Base-by-base conservation (phyloP, 2,329 filamentous ascomycete species). In the Aspergillus sp. region DNA sequence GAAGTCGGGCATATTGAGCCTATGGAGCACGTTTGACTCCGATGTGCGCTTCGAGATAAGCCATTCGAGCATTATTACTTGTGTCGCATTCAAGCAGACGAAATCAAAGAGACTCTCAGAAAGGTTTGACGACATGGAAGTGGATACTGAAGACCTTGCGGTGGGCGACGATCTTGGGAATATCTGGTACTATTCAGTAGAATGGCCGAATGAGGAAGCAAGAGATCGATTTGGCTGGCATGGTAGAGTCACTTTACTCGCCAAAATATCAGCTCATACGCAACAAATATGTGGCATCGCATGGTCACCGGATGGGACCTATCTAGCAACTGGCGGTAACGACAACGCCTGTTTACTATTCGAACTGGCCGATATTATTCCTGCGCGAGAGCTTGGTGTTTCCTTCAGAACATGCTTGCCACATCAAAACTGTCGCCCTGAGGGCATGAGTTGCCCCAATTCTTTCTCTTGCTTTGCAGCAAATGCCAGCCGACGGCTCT, bases 221-320 rank as follows among this genome's bases (percentile, higher is more conserved):
- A 86, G 82, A 76, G 87, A 90, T 66, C 81, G 90, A 6, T 84
- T 89, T 69, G 84, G 83, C 51, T 96, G 91, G 90, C 82, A 86
- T 31, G 92, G 93, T 14, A 83, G 87, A 35, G 87, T 96, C 79
- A 90, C 84, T 2, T 79, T 97, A 23, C 78, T 96, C 52, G 88
- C 89, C 21, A 87, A 87, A 63, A 88, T 98, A 65, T 82, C 82
- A 33, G 85, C 91, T 7, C 93, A 98, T 71, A 85, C 82, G 1
- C 92, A 97, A 74, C 93, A 98, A 69, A 88, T 99, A 55, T 99
- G 95, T 68, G 93, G 93, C 1, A 79, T 99, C n/a, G 84, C 90
- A 3, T 98, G 93, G 91, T 93, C 91, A 3, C 79, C 80, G 3
- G 86, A 90, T 66, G 91, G 91, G 3, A 81, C 82, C 3, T 82